Evolutionary conservation across 2,329 filamentous ascomycete genomes (phyloP).

Genomic region (Xenoacremonium recifei): DNA sequence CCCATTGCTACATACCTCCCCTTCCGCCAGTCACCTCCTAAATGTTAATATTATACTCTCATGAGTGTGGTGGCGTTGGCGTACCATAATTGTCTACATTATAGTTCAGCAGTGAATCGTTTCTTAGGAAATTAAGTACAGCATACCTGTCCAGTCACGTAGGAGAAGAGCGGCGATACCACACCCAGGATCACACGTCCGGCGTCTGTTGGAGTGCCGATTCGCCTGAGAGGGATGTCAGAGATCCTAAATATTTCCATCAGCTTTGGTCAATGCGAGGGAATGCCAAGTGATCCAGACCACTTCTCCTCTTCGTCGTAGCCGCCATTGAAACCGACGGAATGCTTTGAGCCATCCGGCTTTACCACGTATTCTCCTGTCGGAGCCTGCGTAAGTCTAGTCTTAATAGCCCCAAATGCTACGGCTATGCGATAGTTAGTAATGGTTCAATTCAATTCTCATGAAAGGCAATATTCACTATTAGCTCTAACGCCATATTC

Average conservation of each 20-base stretch:
- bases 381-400: constrained; percentile 11
- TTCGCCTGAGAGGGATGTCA: constrained; percentile 9
- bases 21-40: constrained; percentile 6
- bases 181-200: constrained; percentile 5
- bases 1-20: constrained; percentile 8
- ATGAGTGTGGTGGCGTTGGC: background rate
- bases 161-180: constrained; percentile 11
- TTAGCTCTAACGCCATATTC: constrained; percentile 11
- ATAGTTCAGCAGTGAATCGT: background rate
- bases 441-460: no score
- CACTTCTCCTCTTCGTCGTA: constrained; percentile 14
- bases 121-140: background rate
- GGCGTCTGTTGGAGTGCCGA: constrained; percentile 10
- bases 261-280: background rate
- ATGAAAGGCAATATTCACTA: constrained; percentile 6
- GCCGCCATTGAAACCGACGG: constrained; percentile 11
- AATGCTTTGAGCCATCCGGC: constrained; percentile 8
- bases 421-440: background rate
- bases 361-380: constrained; percentile 8
- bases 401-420: constrained; percentile 12
- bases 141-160: constrained; percentile 12
- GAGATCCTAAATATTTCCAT: constrained; percentile 3
- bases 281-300: background rate
- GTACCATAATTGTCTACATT: constrained; percentile 10
- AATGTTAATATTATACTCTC: background rate